These are phyloP conservation scores for Lactarius sp. DNA, from an alignment of 768 basidiomycete species.

Conservation along the genomic window DNA sequence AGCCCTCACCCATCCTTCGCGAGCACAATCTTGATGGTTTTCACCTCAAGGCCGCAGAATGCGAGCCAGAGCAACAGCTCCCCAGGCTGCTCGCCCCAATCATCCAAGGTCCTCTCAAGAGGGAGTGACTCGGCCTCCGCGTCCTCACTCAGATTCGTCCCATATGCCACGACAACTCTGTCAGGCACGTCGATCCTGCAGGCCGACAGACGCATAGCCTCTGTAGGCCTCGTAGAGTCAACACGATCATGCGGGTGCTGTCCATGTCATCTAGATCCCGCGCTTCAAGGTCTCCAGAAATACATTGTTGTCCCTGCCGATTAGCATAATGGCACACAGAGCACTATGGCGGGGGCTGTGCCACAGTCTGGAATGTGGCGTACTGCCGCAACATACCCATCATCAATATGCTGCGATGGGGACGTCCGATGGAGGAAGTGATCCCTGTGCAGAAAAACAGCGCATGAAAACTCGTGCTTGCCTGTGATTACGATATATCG, in stretches of 20 bases:
- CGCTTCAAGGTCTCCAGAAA: slow-evolving; percentile 94
- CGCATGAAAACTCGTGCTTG: slow-evolving; percentile 82
- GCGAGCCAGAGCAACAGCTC: slow-evolving; percentile 45
- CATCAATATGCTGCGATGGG: slow-evolving; percentile 58
- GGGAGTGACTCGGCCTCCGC: slow-evolving; percentile 40
- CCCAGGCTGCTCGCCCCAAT: slow-evolving; percentile 30
- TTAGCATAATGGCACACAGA: slow-evolving; percentile 53
- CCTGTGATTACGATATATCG: slow-evolving; percentile 32
- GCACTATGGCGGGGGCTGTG: slow-evolving; percentile 27
- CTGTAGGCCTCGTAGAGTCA: slow-evolving; percentile 96
- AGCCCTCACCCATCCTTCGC: slow-evolving; percentile 21
- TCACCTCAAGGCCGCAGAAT: slow-evolving; percentile 87
- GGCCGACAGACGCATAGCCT: too few species aligned
- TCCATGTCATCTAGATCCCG: slow-evolving; percentile 54
- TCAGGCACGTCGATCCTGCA: slow-evolving; percentile 53
- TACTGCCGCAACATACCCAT: slow-evolving; percentile 32
- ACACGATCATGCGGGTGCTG: slow-evolving; percentile 50
- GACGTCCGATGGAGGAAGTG: slow-evolving; percentile 91
- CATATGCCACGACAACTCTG: slow-evolving; percentile 52
- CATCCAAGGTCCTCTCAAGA: slow-evolving; percentile 25
- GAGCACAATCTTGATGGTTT: slow-evolving; percentile 71
- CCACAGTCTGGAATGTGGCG: slow-evolving; percentile 37
- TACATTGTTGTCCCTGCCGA: slow-evolving; percentile 66
- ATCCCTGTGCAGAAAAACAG: slow-evolving; percentile 81
- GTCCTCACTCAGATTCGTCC: slow-evolving; percentile 80